Evolutionary conservation across 2,329 filamentous ascomycete species (phyloP).

Genomic region (Hypomyces rosellus): DNA sequence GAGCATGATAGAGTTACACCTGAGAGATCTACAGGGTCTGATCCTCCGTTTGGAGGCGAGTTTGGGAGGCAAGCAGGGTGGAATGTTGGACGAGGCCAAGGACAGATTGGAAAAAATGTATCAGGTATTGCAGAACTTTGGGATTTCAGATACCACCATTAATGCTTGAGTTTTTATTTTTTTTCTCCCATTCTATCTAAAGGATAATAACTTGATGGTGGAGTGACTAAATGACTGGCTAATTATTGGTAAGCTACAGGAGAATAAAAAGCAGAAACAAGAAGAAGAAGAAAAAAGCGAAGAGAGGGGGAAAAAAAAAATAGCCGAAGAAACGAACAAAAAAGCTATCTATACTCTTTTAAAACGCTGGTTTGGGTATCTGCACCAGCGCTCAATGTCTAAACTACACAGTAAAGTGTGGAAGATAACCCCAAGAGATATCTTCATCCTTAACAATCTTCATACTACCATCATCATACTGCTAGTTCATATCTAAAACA

Average conservation of each 20-base stretch:
- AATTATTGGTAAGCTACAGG: too few species aligned
- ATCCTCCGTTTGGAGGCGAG: not conserved
- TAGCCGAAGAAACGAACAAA: not conserved
- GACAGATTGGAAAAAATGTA: not conserved
- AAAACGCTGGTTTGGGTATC: not conserved
- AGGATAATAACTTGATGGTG: too few species aligned
- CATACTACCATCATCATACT: too few species aligned
- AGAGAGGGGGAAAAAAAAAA: not conserved
- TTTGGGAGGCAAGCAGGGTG: not conserved
- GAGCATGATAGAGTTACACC: slow-evolving; percentile 6
- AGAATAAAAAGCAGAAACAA: too few species aligned
- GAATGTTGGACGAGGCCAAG: slow-evolving; percentile 1
- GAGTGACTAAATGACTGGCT: too few species aligned
- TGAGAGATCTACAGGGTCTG: not conserved
- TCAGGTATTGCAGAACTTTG: not conserved
- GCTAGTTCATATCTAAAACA: slow-evolving; percentile 17
- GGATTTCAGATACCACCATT: not conserved
- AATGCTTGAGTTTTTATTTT: not conserved
- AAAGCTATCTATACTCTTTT: too few species aligned
- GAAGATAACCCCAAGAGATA: not conserved
- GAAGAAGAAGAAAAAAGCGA: not conserved
- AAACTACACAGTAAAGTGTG: not conserved
- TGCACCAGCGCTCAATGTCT: not conserved
- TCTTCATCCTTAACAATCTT: not conserved
- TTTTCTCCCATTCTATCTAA: too few species aligned